Conservation (phyloP, 179 eudicot genomes). For the Sideroxylon spinosum region DNA sequence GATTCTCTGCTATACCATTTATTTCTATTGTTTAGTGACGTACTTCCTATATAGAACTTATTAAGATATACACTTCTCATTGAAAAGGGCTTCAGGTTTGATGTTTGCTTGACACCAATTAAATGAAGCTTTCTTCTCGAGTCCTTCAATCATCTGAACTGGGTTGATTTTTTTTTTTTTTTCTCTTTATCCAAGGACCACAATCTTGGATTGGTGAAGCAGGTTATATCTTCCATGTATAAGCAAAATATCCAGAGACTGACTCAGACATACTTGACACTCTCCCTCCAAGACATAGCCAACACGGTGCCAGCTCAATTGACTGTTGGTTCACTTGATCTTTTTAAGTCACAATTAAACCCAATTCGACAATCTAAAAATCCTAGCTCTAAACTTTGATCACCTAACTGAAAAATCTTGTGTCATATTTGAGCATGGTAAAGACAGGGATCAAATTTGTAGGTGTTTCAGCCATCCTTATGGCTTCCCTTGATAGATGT, state of each 20-base stretch:
- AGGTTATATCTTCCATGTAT: conserved; percentile 73
- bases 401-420: not conserved
- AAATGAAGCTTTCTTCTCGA: not conserved
- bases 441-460: not conserved
- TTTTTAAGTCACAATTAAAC: not conserved
- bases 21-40: not conserved
- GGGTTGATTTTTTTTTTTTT: not conserved
- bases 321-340: not conserved
- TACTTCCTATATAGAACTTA: not conserved
- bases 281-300: conserved; percentile 89
- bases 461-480: not conserved
- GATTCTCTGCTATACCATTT: not conserved
- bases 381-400: not conserved
- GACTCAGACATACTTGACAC: conserved; percentile 90
- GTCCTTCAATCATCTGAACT: conserved; percentile 11
- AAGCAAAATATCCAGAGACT: conserved; percentile 86
- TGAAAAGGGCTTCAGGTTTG: not conserved
- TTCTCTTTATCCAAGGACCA: conserved; percentile 48
- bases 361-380: not conserved
- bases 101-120: not conserved
- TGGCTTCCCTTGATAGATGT: not conserved
- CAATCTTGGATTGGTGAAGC: conserved; percentile 85
- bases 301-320: conserved; percentile 53
- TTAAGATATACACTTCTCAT: not conserved
- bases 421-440: not conserved